Conservation (phyloP, 306 rosid species). For the Fragaria iinumae region DNA sequence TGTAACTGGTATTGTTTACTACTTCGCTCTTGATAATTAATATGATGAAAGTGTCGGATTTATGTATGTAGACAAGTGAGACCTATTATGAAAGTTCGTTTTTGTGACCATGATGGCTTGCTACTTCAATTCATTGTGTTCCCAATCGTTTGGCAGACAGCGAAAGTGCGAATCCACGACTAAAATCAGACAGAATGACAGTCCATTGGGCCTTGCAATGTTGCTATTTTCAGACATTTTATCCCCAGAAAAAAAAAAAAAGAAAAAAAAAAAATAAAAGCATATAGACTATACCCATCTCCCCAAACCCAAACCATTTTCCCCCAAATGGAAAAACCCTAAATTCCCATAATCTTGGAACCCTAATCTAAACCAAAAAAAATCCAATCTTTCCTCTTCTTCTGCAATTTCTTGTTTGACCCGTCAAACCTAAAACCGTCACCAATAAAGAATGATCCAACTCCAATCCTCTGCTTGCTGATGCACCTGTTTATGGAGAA, state of each 20-base stretch:
- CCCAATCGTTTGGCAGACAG: no score
- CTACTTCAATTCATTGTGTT: no score
- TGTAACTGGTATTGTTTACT: no score
- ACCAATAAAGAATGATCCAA: not conserved
- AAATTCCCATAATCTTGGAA: not conserved
- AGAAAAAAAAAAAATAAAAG: not conserved
- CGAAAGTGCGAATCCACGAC: no score
- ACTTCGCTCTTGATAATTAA: no score
- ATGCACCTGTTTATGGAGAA: constrained; percentile 23
- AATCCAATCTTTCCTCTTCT: not conserved
- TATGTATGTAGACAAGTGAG: no score
- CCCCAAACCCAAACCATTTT: not conserved
- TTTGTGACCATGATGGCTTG: no score
- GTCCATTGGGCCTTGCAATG: not conserved
- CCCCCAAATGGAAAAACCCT: not conserved
- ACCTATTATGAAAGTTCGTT: no score
- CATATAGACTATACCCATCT: no score
- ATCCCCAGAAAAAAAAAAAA: not conserved
- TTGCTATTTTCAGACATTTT: not conserved
- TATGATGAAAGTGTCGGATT: no score
- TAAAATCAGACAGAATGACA: not conserved
- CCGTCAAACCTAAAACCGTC: not conserved
- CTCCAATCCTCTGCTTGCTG: not conserved
- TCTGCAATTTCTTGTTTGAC: not conserved
- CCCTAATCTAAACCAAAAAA: not conserved